Base-by-base conservation (phyloP, 345 rosid species). In the Lepidium aucheri region DNA sequence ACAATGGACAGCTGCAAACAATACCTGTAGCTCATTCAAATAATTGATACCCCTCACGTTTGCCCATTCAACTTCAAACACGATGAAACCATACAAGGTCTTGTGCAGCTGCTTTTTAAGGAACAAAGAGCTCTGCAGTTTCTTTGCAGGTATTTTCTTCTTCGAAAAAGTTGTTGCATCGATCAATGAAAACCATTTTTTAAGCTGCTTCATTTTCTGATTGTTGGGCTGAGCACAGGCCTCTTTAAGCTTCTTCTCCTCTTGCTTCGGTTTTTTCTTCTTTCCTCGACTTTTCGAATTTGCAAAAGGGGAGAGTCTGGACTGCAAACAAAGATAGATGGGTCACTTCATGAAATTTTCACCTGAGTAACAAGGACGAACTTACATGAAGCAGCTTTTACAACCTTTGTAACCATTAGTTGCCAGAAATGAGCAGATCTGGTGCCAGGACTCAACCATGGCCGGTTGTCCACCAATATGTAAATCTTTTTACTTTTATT, bases 271-370 rank as follows among this genome's bases (percentile, higher is more conserved):
- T 9, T 61, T 67, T 61, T 67, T 74, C 64, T 74, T 74, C 64
- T 77, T 75, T 68, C 72, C 81, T 55, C 75, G 83, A n/a, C 74
- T 74, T 82, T 95, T 95, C 4, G 90, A 67, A 66, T 85, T 91
- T 33, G 99, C 99, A 75, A 95, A 91, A 76, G 99, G 98, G 41
- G 99, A 95, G 69, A 86, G 82, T 82, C 97, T 91, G 63, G 96
- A 95, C 99, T 91, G 86, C 43, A 78, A 52, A 80, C 54, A 65
- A 59, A 73, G 13, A 39, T 33, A 54, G 22, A 72, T 45, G 63
- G 20, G 63, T 63, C 42, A 76, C 26, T 54, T 46, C 14, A 11
- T 26, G 56, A 18, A 9, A 53, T 8, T 30, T 64, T 53, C 16
- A 10, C 30, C 13, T 4, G 17, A 35, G 6, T 3, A 11, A 36